Percentiles rank a stretch among this genome's conserved stretches.
Evolutionary conservation across 768 basidiomycete species (phyloP).

Genomic region (Russula sp.): DNA sequence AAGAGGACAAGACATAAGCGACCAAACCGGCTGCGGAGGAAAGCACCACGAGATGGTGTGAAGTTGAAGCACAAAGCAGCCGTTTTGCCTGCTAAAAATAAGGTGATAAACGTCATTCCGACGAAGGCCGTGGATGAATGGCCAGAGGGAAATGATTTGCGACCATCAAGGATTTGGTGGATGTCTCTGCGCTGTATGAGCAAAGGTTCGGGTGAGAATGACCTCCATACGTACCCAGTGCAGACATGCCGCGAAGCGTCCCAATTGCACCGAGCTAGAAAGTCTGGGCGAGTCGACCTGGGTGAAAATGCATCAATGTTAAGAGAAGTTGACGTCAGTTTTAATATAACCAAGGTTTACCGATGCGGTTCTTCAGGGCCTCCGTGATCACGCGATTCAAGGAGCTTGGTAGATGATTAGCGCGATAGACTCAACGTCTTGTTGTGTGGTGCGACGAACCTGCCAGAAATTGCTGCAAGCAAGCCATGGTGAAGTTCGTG

Average conservation of each 20-base stretch:
- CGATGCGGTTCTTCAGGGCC: conserved; percentile 55
- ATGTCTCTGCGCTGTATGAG: conserved; percentile 34
- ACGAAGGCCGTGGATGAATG: conserved; percentile 66
- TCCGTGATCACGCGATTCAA: conserved; percentile 50
- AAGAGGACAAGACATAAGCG: conserved; percentile 48
- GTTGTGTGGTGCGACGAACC: conserved; percentile 33
- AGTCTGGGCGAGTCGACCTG: conserved; percentile 62
- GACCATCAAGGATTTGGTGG: conserved; percentile 45
- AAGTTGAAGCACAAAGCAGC: conserved; percentile 53
- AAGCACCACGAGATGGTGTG: conserved; percentile 38
- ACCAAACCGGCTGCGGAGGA: conserved; percentile 48
- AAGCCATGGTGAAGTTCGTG: conserved; percentile 57
- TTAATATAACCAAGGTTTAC: conserved; percentile 36
- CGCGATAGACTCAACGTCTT: conserved; percentile 3
- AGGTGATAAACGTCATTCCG: conserved; percentile 60
- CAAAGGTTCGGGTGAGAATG: conserved; percentile 10
- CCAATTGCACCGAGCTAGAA: conserved; percentile 64
- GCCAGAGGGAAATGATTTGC: conserved; percentile 66
- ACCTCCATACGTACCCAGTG: conserved; percentile 46
- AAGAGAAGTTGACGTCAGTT: not conserved
- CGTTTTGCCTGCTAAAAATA: conserved; percentile 64
- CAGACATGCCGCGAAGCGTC: conserved; percentile 47
- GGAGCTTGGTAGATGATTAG: conserved; percentile 38
- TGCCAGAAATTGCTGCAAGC: conserved; percentile 47
- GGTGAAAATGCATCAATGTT: not conserved